Base-by-base conservation (phyloP, 176 grass and related monocot species). In the Hyparrhenia diplandra region DNA sequence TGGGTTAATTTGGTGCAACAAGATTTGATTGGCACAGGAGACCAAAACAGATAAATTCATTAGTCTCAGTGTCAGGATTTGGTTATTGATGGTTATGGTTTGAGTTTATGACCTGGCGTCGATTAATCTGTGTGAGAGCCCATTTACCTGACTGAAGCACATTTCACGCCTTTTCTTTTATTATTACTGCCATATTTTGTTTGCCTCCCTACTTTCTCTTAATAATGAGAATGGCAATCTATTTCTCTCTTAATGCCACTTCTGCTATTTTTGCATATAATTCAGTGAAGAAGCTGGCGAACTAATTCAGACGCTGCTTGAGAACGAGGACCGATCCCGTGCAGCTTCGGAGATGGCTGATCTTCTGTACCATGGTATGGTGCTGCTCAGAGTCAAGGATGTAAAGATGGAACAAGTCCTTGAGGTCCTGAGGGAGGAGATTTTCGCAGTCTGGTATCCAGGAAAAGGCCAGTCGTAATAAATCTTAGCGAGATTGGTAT, bases 321-420 rank as follows among this genome's bases (percentile, higher is more conserved):
- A 90, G 27, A 88, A 92, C 1, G 94, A 97, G 82, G 94, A 92
- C 18, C 81, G 73, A 73, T 74, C 52, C 9, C 80, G 88, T 27
- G 65, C 83, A 1, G 83, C 90, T n/a, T 93, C 86, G 0, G 94
- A 97, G 87, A 97, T 97, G 94, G 89, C 80, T 5, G 94, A 97
- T 88, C 25, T 97, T 52, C 46, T 97, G 54, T 97, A 94, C 83
- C 94, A 97, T 40, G 74, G 85, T 3, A 97, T 97, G 94, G 94
- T 97, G 64, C 82, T 97, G 71, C 84, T 97, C 10, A 88, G 82
- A 1, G 36, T 90, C 35, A 93, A 88, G 71, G 90, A 78, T 73
- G 94, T 91, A 17, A 87, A 87, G 71, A 91, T 97, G 80, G 91
- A 93, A 41, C 82, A 93, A 42, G 94, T 93, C 23, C 36, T 97